Evolutionary conservation across 225 moss, liverwort and hornwort species (phyloP).

Genomic region (Neckera pumila): DNA sequence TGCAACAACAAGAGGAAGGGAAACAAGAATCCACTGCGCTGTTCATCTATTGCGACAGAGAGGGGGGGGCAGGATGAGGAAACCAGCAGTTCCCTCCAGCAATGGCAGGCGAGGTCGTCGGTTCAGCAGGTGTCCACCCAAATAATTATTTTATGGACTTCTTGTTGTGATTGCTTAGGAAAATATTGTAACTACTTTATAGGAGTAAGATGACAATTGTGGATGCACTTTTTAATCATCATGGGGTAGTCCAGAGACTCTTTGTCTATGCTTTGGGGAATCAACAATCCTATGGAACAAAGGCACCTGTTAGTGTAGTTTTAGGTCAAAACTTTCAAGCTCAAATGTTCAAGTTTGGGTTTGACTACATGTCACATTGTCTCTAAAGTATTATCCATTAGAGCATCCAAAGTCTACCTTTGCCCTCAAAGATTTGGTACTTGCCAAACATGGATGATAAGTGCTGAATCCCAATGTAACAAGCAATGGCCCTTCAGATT

Average conservation of each 20-base stretch:
- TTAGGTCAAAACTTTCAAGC: background rate
- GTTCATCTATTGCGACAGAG: too few relatives aligned
- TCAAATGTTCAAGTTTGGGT: background rate
- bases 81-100: too few relatives aligned
- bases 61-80: too few relatives aligned
- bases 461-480: rapidly evolving
- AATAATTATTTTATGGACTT: background rate
- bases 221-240: background rate
- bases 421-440: too few relatives aligned
- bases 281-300: background rate
- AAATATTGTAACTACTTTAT: background rate
- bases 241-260: background rate
- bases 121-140: too few relatives aligned
- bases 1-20: too few relatives aligned
- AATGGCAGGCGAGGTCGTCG: too few relatives aligned
- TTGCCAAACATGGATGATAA: background rate
- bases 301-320: rapidly evolving
- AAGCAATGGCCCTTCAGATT: background rate
- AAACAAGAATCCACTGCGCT: too few relatives aligned
- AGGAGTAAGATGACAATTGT: background rate
- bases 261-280: background rate
- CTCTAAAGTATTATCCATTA: background rate
- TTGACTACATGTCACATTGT: too few relatives aligned
- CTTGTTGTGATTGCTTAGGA: background rate
- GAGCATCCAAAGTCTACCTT: background rate